Conservation (phyloP, 2,329 filamentous ascomycete species). For the Aureobasidium uvarum region DNA sequence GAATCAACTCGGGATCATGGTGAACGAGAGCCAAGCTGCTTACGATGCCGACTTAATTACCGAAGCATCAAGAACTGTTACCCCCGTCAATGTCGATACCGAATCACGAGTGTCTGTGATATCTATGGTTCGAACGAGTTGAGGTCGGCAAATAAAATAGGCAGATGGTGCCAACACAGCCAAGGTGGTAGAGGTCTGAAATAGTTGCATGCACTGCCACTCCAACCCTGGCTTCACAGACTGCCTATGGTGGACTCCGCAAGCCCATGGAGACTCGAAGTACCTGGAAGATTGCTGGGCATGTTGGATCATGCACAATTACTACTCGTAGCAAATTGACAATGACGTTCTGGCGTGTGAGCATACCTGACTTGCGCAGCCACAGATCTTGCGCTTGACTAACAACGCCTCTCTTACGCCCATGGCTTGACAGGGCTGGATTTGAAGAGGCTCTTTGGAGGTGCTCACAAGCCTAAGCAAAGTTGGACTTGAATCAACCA, state of each 20-base stretch:
- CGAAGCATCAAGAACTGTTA: background rate
- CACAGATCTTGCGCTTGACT: background rate
- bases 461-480: background rate
- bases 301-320: background rate
- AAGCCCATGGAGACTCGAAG: background rate
- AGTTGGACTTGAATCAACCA: background rate
- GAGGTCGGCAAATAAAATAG: background rate
- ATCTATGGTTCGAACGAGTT: no score
- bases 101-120: background rate
- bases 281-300: constrained; percentile 4
- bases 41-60: background rate
- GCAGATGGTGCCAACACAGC: background rate
- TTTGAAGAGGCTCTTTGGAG: background rate
- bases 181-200: background rate
- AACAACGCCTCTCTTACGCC: background rate
- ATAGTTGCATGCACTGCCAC: constrained; percentile 4
- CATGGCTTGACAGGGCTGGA: background rate
- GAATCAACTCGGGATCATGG: background rate
- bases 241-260: background rate
- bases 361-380: background rate
- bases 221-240: background rate
- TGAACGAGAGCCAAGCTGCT: background rate
- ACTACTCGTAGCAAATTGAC: background rate
- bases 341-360: background rate
- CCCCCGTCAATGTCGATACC: background rate